phyloP scores from a whole-genome alignment of 352 stramenopile species.

The Globisporangium cederbergense region DNA sequence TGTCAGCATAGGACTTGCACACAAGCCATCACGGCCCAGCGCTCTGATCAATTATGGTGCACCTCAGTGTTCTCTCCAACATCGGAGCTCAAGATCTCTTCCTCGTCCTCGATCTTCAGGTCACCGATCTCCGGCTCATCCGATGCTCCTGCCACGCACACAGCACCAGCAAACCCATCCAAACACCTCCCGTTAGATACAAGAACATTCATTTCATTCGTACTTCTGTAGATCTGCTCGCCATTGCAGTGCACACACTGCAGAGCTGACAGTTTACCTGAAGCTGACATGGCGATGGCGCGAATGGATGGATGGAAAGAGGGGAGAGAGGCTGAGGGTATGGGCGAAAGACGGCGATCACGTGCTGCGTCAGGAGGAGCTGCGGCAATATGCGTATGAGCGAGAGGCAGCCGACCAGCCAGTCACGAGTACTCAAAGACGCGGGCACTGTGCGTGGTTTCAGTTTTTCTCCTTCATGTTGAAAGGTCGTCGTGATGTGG shows the following conservation, averaged over 20 bases:
- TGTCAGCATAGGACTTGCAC: neutral
- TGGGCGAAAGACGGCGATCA: neutral
- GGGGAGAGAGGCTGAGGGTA: neutral
- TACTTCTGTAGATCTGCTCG: no score
- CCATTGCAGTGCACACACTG: no score
- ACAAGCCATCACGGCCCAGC: no score
- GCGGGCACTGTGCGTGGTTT: neutral
- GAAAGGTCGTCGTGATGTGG: neutral
- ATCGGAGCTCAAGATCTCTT: constrained; percentile 66
- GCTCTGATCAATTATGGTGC: no score
- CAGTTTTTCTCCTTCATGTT: neutral
- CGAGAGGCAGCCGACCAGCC: neutral
- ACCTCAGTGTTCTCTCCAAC: constrained; percentile 67
- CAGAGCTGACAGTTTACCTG: neutral
- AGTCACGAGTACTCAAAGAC: neutral
- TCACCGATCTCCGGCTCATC: constrained; percentile 56
- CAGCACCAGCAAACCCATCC: neutral
- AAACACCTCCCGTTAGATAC: neutral
- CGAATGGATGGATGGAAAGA: neutral
- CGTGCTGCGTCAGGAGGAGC: neutral
- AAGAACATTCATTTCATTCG: no score
- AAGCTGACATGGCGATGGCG: neutral
- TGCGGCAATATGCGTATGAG: neutral
- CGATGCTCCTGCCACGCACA: constrained; percentile 2
- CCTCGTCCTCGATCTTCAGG: constrained; percentile 44